These are phyloP conservation scores for Manihot esculenta DNA, from an alignment of 441 rosid species.

Conservation along the genomic window DNA sequence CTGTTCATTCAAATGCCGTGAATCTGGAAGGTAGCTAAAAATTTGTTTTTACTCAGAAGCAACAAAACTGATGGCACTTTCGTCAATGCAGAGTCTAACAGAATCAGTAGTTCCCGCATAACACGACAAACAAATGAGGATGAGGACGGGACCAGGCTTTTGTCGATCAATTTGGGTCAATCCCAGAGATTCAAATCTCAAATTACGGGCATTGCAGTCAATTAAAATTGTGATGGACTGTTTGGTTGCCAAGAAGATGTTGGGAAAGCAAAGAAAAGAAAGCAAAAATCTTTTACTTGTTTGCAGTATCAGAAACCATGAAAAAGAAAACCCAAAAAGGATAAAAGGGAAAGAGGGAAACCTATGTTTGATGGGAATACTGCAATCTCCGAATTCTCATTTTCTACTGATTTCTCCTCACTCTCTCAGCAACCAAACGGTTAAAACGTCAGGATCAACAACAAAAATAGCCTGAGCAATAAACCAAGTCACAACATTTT, in stretches of 20 bases:
- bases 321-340: neutral
- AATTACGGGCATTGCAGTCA: neutral
- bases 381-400: neutral
- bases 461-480: neutral
- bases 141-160: neutral
- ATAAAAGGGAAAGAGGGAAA: no score
- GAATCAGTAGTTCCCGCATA: constrained; percentile 4
- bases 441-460: neutral
- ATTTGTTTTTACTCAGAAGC: constrained; percentile 9
- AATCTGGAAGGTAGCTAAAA: constrained; percentile 18
- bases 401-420: constrained; percentile 2
- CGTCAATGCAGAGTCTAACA: constrained; percentile 4
- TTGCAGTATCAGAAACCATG: neutral
- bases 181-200: constrained; percentile 5
- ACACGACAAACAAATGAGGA: constrained; percentile 20
- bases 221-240: neutral
- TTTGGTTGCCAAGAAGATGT: constrained; percentile 22
- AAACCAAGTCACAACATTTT: no score
- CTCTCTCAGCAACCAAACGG: constrained; percentile 24
- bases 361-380: no score
- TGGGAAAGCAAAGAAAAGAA: neutral
- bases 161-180: constrained; percentile 9
- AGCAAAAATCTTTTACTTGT: no score
- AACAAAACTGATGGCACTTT: constrained; percentile 13
- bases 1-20: constrained; percentile 38